Conservation (phyloP, 768 basidiomycete genomes). For the Leccinellum rugosiceps region DNA sequence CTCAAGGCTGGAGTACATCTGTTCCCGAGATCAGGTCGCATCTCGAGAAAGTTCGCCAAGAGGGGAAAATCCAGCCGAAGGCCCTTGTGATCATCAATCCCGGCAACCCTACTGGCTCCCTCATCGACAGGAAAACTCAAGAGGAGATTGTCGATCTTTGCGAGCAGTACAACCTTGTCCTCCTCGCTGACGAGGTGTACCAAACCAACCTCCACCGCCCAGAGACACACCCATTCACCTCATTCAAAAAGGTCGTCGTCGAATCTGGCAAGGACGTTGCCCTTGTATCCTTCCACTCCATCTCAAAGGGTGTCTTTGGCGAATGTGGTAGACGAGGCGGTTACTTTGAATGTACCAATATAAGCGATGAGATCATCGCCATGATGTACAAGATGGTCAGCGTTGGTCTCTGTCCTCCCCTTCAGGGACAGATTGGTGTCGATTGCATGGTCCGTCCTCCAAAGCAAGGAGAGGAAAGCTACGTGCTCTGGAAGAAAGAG, state of each 20-base stretch:
- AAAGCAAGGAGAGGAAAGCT: conserved; percentile 67
- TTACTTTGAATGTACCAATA: conserved; percentile 91
- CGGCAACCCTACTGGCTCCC: conserved; percentile 92
- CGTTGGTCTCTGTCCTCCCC: conserved; percentile 85
- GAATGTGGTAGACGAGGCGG: conserved; percentile 98
- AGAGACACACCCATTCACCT: conserved; percentile 72
- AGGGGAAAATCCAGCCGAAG: conserved; percentile 59
- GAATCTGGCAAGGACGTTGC: conserved; percentile 59
- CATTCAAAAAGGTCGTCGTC: conserved; percentile 89
- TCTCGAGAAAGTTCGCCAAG: conserved; percentile 58
- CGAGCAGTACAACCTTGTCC: conserved; percentile 78
- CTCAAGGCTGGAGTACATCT: conserved; percentile 79
- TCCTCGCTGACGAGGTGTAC: conserved; percentile 99
- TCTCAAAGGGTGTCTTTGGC: conserved; percentile 93
- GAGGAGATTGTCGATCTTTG: conserved; percentile 76
- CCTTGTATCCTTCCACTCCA: conserved; percentile 95
- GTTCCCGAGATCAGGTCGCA: conserved; percentile 61
- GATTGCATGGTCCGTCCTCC: conserved; percentile 95
- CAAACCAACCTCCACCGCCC: conserved; percentile 84
- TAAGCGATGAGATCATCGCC: conserved; percentile 71
- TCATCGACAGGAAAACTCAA: conserved; percentile 73
- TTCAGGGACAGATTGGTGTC: conserved; percentile 90
- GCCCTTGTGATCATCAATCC: conserved; percentile 98
- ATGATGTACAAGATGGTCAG: conserved; percentile 96
- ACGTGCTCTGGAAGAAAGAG: conserved; percentile 79